Base-by-base conservation (phyloP, 129 eudicot species). In the Solidago caesia region DNA sequence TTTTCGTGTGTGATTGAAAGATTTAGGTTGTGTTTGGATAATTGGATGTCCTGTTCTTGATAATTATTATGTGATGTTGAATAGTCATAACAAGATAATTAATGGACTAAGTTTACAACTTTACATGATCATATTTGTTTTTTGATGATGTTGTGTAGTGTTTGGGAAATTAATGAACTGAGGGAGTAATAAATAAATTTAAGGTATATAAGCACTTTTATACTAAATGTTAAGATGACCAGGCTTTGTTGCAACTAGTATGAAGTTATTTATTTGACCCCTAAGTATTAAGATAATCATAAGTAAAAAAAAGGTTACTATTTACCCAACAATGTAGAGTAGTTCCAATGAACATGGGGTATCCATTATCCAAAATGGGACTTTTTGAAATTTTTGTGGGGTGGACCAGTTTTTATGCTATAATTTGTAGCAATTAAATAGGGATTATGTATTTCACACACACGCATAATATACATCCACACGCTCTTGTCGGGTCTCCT, bases 1-100 rank as follows among this genome's bases (percentile, higher is more conserved):
- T 42, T 71, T 29, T 71, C 65, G 47, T 71, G 53, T 58, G 5
- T 41, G 65, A 71, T 58, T 41, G 59, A 72, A 21, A 41, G 5
- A 29, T 57, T 21, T n/a, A 21, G 67, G 67, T 44, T 27, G 67
- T 62, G 39, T 3, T 1, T 33, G 39, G 39, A 33, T 33, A 33
- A 33, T 27, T 62, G 14, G 44, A 29, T 62, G 67, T 62, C 39
- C 39, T 12, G 6, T 4, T 1, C 33, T 42, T 41, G 29, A 64
- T n/a, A 39, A 21, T 64, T 21, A 41, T 2, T 64, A 41, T 67
- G 57, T 68, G 42, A 68, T 68, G 14, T 68, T 44, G 72, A 68
- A 68, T 26, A 15, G 8, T 58, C 64, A 5, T 10, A 25, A 25
- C 26, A 58, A 3, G 64, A 58, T 58, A 21, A 25, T 21, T 7